Evolutionary conservation across 768 basidiomycete genomes (phyloP).

Genomic region (Suillus placidus): DNA sequence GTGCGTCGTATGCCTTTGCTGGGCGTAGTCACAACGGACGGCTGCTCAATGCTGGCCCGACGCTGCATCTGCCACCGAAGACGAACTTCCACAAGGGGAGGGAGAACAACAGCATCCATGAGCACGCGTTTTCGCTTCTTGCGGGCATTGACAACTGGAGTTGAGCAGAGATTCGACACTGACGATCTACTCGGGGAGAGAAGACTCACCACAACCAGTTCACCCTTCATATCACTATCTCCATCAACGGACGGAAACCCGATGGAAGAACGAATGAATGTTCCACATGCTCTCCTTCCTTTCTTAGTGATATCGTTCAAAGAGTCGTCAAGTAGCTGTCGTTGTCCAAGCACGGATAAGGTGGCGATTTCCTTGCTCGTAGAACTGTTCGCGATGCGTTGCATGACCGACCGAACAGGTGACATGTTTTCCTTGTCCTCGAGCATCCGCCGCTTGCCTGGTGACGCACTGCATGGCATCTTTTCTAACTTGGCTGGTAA

Average conservation of each 20-base stretch:
- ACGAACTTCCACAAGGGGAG: slow-evolving; percentile 36
- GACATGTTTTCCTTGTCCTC: slow-evolving; percentile 66
- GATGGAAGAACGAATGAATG: slow-evolving; percentile 35
- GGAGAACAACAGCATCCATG: slow-evolving; percentile 57
- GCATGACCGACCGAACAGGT: slow-evolving; percentile 41
- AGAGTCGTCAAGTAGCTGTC: slow-evolving; percentile 42
- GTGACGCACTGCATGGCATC: slow-evolving; percentile 29
- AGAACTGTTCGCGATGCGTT: slow-evolving; percentile 47
- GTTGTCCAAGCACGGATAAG: slow-evolving; percentile 45
- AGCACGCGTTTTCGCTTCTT: slow-evolving; percentile 53
- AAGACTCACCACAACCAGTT: slow-evolving; percentile 31
- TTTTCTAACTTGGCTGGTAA: slow-evolving; percentile 19
- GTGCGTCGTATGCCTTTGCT: slow-evolving; percentile 27
- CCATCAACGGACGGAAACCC: slow-evolving; percentile 26
- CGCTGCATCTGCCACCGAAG: slow-evolving; percentile 23
- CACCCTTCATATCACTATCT: slow-evolving; percentile 34
- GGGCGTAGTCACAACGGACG: slow-evolving; percentile 11
- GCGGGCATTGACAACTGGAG: slow-evolving; percentile 18
- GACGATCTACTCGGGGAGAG: slow-evolving; percentile 16
- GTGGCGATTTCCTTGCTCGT: slow-evolving; percentile 28
- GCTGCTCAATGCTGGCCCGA: slow-evolving; percentile 22
- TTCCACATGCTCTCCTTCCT: slow-evolving; percentile 26
- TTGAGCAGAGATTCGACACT: neutral
- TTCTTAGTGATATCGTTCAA: slow-evolving; percentile 27
- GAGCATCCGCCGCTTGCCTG: slow-evolving; percentile 41